These are phyloP conservation scores for Biscutella laevigata DNA, from an alignment of 441 rosid genomes.

Conservation along the genomic window DNA sequence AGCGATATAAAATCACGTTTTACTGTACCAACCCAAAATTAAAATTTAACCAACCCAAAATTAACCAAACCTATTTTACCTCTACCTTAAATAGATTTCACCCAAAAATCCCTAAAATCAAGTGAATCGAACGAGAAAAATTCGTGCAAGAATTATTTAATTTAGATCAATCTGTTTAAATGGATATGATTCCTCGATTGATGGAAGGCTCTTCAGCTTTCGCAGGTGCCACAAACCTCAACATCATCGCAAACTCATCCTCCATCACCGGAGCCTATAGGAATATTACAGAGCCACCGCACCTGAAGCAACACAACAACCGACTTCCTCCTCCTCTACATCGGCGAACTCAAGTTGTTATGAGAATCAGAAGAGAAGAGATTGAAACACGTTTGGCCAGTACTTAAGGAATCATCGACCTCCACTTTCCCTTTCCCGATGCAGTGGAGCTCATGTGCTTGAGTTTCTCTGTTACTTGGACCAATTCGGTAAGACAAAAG, in stretches of 20 bases:
- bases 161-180: background rate
- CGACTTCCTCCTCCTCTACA: conserved; percentile 7
- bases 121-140: no score
- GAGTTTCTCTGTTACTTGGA: conserved; percentile 33
- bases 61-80: no score
- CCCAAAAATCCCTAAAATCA: no score
- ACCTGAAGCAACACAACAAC: conserved; percentile 13
- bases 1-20: no score
- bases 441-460: conserved; percentile 33
- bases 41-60: no score
- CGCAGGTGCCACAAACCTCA: conserved; percentile 20
- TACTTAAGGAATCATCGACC: conserved; percentile 32
- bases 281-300: conserved; percentile 11
- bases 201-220: conserved; percentile 26
- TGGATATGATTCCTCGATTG: conserved; percentile 25
- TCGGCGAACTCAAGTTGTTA: conserved; percentile 27
- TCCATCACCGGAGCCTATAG: conserved; percentile 17
- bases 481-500: conserved; percentile 33
- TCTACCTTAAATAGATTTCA: no score
- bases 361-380: conserved; percentile 32
- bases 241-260: conserved; percentile 19
- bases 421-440: conserved; percentile 27
- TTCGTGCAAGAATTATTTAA: conserved; percentile 3
- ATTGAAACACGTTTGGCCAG: conserved; percentile 33
- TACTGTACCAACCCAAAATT: no score